Evolutionary conservation across 202 grass and related monocot species (phyloP).

Genomic region (Schoenoplectus tabernaemontani): DNA sequence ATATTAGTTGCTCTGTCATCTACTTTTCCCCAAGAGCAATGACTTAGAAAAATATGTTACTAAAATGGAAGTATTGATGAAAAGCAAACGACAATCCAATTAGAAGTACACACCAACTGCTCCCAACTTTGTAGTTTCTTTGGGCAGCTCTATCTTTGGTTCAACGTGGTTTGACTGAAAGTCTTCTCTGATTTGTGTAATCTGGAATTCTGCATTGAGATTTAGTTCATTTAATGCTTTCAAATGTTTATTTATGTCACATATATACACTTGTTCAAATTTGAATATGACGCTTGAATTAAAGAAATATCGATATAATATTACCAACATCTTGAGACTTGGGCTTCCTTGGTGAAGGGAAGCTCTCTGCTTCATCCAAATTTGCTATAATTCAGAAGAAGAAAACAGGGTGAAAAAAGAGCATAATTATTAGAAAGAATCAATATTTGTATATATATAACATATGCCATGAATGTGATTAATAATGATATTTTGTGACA

Average conservation of each 20-base stretch:
- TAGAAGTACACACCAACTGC: conserved; percentile 15
- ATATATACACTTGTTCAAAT: neutral
- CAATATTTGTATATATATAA: neutral
- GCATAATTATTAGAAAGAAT: neutral
- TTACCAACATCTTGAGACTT: conserved; percentile 21
- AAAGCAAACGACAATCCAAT: neutral
- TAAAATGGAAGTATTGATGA: neutral
- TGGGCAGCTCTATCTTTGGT: neutral
- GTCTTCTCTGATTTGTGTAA: conserved; percentile 14
- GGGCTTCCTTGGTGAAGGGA: neutral
- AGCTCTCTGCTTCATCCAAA: neutral
- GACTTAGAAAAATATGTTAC: neutral
- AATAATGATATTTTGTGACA: too few relatives aligned
- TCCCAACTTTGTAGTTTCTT: conserved; percentile 11
- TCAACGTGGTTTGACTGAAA: neutral
- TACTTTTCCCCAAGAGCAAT: neutral
- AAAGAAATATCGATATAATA: neutral
- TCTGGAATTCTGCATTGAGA: neutral
- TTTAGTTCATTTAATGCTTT: neutral
- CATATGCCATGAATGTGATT: neutral
- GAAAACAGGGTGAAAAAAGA: neutral
- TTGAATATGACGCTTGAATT: neutral
- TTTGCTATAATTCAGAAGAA: conserved; percentile 12
- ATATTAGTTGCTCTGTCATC: neutral
- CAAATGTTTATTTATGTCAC: neutral